These are phyloP conservation scores for Chimonanthus salicifolius DNA, from an alignment of 164 flowering plant species.

Conservation along the genomic window DNA sequence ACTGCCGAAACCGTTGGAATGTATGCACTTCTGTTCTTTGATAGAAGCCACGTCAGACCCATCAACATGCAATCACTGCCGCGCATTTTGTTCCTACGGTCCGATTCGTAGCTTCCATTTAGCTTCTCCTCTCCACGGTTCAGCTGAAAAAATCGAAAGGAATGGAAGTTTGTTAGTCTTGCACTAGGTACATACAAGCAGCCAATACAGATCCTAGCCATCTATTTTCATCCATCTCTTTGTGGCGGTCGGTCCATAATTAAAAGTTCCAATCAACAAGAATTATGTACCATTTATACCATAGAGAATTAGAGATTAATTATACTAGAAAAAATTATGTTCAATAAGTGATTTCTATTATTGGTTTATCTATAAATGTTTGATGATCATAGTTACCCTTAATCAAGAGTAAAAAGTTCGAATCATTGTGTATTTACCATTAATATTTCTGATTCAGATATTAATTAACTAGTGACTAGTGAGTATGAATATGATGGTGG, in stretches of 20 bases:
- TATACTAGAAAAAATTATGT: too few species aligned
- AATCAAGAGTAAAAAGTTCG: not conserved
- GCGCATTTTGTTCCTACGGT: slow-evolving; percentile 57
- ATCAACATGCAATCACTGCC: slow-evolving; percentile 70
- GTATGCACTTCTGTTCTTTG: too few species aligned
- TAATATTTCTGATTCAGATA: not conserved
- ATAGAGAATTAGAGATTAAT: too few species aligned
- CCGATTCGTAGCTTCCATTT: slow-evolving; percentile 13
- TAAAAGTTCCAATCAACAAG: not conserved
- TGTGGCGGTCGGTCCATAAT: not conserved
- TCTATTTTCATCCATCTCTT: too few species aligned
- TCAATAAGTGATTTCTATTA: too few species aligned
- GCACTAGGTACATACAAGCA: too few species aligned
- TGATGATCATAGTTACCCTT: too few species aligned
- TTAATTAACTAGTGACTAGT: too few species aligned
- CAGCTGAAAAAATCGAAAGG: slow-evolving; percentile 36
- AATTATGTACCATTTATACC: too few species aligned
- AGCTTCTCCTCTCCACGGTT: slow-evolving; percentile 27
- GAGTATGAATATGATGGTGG: not conserved
- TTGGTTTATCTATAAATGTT: too few species aligned
- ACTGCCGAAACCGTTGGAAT: too few species aligned
- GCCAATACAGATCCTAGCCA: too few species aligned
- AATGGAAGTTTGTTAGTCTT: not conserved
- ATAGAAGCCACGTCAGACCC: slow-evolving; percentile 85
- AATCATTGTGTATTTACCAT: not conserved